Conservation (phyloP, 1,139 yeast genomes). For the Kodamaea alishanica region DNA sequence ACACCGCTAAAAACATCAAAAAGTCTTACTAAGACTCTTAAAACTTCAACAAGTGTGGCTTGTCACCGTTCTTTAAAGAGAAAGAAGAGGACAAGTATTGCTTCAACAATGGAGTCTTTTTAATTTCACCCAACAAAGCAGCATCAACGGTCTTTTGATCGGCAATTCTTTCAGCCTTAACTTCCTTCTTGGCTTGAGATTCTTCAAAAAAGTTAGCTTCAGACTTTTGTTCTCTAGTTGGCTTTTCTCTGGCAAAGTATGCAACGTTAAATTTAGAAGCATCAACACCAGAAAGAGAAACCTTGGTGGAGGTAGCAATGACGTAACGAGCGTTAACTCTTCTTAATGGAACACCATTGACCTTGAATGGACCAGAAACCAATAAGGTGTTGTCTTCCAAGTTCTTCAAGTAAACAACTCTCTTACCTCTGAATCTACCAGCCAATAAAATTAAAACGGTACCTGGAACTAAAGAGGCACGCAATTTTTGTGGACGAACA, state of each 20-base stretch:
- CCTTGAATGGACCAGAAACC: constrained; percentile 99
- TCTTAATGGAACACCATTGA: constrained; percentile 99
- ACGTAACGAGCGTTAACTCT: constrained; percentile 99
- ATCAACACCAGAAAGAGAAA: constrained; percentile 75
- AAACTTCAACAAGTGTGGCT: constrained; percentile 97
- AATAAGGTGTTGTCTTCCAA: constrained; percentile 98
- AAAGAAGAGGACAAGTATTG: constrained; percentile 96
- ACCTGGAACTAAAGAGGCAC: constrained; percentile 97
- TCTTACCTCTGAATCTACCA: constrained; percentile 99
- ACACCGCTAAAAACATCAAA: constrained; percentile 13
- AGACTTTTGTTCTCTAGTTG: constrained; percentile 71
- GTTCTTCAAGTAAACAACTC: constrained; percentile 97
- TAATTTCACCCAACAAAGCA: constrained; percentile 89
- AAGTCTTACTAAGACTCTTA: constrained; percentile 35
- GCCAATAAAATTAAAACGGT: constrained; percentile 97
- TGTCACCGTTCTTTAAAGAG: constrained; percentile 98
- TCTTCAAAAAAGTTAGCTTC: constrained; percentile 96
- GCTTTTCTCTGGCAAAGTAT: constrained; percentile 96
- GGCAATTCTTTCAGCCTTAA: constrained; percentile 93
- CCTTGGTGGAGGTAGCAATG: constrained; percentile 96
- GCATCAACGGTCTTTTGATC: constrained; percentile 98
- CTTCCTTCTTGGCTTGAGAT: constrained; percentile 78
- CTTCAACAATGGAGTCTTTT: constrained; percentile 96
- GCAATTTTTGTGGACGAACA: constrained; percentile 91
- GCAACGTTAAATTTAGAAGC: constrained; percentile 91